Conservation (phyloP, 306 rosid species). For the Pterocarpus santalinus region DNA sequence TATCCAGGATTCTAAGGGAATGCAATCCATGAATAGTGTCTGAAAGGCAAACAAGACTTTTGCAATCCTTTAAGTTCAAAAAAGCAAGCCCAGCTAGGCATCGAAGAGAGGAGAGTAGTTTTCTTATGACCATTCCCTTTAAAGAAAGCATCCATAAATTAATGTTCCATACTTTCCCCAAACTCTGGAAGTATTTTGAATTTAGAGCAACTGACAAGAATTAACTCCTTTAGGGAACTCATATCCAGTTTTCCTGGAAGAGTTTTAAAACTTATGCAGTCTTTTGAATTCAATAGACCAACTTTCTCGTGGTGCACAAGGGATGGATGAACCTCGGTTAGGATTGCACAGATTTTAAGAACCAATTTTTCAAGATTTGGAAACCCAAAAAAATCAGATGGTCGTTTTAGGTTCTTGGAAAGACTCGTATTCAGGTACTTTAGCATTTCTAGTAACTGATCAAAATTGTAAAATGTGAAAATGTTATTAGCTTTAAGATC, state of each 20-base stretch:
- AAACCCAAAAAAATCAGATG: not conserved
- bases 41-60: not conserved
- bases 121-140: not conserved
- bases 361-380: constrained; percentile 7
- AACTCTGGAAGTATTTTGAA: constrained; percentile 13
- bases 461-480: not conserved
- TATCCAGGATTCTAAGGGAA: not conserved
- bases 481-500: not conserved
- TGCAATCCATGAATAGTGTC: constrained; percentile 8
- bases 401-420: not conserved
- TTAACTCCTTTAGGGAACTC: not conserved
- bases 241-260: not conserved
- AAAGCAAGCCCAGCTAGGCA: not conserved
- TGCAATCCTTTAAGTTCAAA: constrained; percentile 15
- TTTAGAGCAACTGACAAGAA: not conserved
- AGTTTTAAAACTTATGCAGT: constrained; percentile 9
- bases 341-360: not conserved
- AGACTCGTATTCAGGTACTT: not conserved
- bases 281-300: not conserved
- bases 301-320: not conserved
- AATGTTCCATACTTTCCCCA: not conserved
- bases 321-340: not conserved
- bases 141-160: not conserved
- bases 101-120: not conserved
- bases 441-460: not conserved